These are phyloP conservation scores for Sclerotinia sclerotiorum DNA, from an alignment of 2,329 filamentous ascomycete species.

Conservation along the genomic window DNA sequence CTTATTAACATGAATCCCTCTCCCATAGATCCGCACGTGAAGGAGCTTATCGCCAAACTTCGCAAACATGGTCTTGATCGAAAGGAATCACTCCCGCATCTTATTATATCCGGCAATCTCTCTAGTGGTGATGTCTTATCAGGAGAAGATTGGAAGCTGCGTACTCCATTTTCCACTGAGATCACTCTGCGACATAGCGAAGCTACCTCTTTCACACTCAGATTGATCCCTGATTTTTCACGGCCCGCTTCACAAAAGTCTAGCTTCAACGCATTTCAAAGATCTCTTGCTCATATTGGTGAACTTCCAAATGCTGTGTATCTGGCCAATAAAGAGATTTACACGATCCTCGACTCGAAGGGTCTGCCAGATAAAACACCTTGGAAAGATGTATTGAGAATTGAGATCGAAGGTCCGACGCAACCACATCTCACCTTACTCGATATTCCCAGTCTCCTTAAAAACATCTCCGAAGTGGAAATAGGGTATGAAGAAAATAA, in stretches of 20 bases:
- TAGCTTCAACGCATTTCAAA: slow-evolving; percentile 10
- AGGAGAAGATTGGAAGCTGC: not conserved
- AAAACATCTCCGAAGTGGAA: slow-evolving; percentile 11
- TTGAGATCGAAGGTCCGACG: slow-evolving; percentile 20
- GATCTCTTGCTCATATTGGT: not conserved
- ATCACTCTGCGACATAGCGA: slow-evolving; percentile 17
- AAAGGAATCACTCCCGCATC: slow-evolving; percentile 13
- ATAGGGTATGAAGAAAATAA: not conserved
- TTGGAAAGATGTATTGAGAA: slow-evolving; percentile 18
- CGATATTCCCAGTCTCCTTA: slow-evolving; percentile 11
- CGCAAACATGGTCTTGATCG: slow-evolving; percentile 11
- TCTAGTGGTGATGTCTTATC: not conserved
- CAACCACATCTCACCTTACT: slow-evolving; percentile 19
- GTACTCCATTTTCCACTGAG: slow-evolving; percentile 14
- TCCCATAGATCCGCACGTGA: slow-evolving; percentile 38
- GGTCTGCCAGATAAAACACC: not conserved
- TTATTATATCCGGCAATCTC: slow-evolving; percentile 14
- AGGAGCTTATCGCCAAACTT: slow-evolving; percentile 54
- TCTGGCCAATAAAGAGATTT: not conserved
- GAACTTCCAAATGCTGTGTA: not conserved
- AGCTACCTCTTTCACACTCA: slow-evolving; percentile 1
- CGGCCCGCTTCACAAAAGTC: slow-evolving; percentile 2
- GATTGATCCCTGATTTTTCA: slow-evolving; percentile 19
- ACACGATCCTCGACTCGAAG: not conserved
- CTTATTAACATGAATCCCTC: slow-evolving; percentile 23